Evolutionary conservation across 805 yeast genomes (phyloP), one percentile per base, ranked within the genome.

Genomic region (Candida insectorum): DNA sequence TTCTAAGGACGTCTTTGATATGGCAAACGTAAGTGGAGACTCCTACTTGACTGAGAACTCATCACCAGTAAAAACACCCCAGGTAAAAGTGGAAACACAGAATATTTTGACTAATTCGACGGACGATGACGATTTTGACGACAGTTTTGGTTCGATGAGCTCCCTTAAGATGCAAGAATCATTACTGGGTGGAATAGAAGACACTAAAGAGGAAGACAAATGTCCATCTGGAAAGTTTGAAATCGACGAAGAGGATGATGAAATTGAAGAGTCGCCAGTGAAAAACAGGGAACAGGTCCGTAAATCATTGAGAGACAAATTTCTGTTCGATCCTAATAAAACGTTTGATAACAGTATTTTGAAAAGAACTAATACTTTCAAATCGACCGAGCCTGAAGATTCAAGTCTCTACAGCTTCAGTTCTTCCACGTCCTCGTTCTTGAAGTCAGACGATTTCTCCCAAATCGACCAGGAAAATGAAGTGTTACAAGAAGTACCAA

Each of bases 201-300:
- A 15, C 13, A 11, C 6, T 13, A 25, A 21, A 26, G 25, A 37
- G 19, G 31, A 21, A 13, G 31, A n/a, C n/a, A n/a, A n/a, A n/a
- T n/a, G n/a, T n/a, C n/a, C n/a, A n/a, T n/a, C n/a, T n/a, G n/a
- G n/a, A n/a, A 49, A 39, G 12, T 51, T 31, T 30, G 55, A 43
- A 7, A 44, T 54, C 13, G 60, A 55, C 14, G 58, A 52, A 6
- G 52, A 54, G 18, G 63, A 58, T 24, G 61, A 62, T 26, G 67
- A 60, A 19, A 51, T 65, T 7, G 72, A 65, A 33, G 71, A 65
- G 39, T 64, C 71, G 3, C 71, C 71, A 4, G 48, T 58, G 6
- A 65, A 63, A 30, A 17, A 8, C 12, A 20, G 11, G 8, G 23
- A 16, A 13, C 25, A 34, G 16, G 26, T 28, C 14, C 23, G 35